These are phyloP conservation scores for Puccinia hordei DNA, from an alignment of 1,284 basidiomycete species.

Conservation along the genomic window DNA sequence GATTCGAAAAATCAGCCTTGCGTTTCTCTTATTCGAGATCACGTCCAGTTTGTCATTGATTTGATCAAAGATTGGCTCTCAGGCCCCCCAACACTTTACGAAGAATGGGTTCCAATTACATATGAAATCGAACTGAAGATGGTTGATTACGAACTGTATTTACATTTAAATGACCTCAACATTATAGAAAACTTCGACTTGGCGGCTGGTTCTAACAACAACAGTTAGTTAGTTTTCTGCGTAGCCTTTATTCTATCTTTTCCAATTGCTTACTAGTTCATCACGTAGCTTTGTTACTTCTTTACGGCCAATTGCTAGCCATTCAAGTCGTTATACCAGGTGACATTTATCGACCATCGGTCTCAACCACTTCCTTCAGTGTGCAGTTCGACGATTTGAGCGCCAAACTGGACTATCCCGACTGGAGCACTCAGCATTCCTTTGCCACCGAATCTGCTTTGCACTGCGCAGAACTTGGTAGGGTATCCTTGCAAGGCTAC, in stretches of 20 bases:
- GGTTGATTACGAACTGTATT: conserved; percentile 72
- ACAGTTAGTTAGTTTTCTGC: conserved; percentile 65
- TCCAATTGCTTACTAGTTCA: conserved; percentile 26
- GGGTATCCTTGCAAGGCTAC: conserved; percentile 68
- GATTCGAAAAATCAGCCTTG: conserved; percentile 61
- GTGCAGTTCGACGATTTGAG: conserved; percentile 67
- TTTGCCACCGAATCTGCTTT: conserved; percentile 64
- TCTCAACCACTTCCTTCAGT: conserved; percentile 70
- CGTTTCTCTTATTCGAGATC: conserved; percentile 79
- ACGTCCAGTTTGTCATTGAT: conserved; percentile 87
- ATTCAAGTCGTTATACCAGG: conserved; percentile 68
- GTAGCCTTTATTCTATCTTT: neutral
- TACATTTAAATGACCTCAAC: conserved; percentile 92
- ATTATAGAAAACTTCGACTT: conserved; percentile 75
- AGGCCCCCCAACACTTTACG: conserved; percentile 74
- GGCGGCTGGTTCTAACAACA: conserved; percentile 71
- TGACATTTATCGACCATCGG: conserved; percentile 72
- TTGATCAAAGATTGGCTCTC: conserved; percentile 83
- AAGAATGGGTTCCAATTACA: conserved; percentile 77
- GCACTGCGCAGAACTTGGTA: conserved; percentile 67
- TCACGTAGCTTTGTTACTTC: conserved; percentile 69
- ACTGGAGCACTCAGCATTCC: conserved; percentile 83
- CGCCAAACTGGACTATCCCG: conserved; percentile 71
- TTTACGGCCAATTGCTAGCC: conserved; percentile 67
- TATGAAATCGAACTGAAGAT: conserved; percentile 74